phyloP scores from a whole-genome alignment of 1,139 yeast genomes.

The Pneumocystis jirovecii region DNA sequence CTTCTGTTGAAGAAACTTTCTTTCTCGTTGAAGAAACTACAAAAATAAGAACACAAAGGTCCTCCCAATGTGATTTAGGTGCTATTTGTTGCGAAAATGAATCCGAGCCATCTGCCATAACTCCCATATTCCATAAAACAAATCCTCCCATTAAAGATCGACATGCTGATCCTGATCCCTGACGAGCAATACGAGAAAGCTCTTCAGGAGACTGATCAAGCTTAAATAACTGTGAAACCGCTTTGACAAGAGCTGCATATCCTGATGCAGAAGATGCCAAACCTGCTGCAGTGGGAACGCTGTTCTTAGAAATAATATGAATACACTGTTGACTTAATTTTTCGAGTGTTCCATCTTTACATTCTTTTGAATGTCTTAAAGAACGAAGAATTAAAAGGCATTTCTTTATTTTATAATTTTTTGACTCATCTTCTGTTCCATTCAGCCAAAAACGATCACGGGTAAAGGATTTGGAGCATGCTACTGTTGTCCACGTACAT shows the following conservation, averaged over 20 bases:
- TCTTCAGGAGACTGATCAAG: constrained; percentile 73
- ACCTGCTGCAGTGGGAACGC: constrained; percentile 98
- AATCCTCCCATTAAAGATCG: constrained; percentile 93
- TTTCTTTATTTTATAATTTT: constrained; percentile 58
- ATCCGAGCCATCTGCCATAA: constrained; percentile 54
- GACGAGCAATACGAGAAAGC: constrained; percentile 83
- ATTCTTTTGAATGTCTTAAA: constrained; percentile 40
- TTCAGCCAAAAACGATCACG: constrained; percentile 68
- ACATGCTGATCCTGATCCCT: constrained; percentile 97
- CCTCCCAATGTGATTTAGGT: constrained; percentile 75
- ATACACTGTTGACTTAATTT: constrained; percentile 50
- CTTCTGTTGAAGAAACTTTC: constrained; percentile 86
- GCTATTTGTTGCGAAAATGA: constrained; percentile 89
- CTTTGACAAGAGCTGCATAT: constrained; percentile 82
- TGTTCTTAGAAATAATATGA: constrained; percentile 82
- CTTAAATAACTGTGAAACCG: constrained; percentile 67
- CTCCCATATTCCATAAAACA: constrained; percentile 99
- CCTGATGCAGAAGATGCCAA: constrained; percentile 97
- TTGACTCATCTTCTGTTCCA: constrained; percentile 51
- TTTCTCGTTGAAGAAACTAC: constrained; percentile 88
- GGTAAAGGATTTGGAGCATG: constrained; percentile 44
- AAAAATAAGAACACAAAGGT: constrained; percentile 76
- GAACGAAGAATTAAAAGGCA: constrained; percentile 63
- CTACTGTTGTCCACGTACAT: constrained; percentile 79
- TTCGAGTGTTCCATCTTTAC: constrained; percentile 40